Base-by-base conservation (phyloP, 352 stramenopile genomes). In the Peronospora tabacina region DNA sequence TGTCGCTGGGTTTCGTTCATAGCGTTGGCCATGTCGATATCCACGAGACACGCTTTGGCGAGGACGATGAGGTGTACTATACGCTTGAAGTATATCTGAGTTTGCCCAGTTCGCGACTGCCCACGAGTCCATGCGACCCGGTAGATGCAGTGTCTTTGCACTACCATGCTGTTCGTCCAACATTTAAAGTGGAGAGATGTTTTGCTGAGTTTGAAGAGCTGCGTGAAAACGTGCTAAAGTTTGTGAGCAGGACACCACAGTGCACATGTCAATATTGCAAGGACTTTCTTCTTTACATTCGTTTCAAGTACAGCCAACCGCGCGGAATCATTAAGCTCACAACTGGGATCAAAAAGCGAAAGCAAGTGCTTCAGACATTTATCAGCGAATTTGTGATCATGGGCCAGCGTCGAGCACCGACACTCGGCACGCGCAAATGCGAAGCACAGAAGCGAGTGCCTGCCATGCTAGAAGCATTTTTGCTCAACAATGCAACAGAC, bases 141-240 rank as follows among this genome's bases (percentile, higher is more conserved):
- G 43, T 24, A 6, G 32, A 55, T 17, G 28, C 33, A 7, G 34
- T 34, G 4, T 52, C 34, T 10, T 29, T 40, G 8, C 39, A 32
- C 0, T 26, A 46, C 3, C 41, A 50, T 12, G 37, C 48, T 28
- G 30, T 33, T 13, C 30, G 43, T 19, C 48, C 69, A 57, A 54
- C 69, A 22, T 80, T 68, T 40, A 67, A 66, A 26, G 58, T 82
- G 29, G 54, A 82, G 45, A 61, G 63, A 29, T 58, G 64, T 19
- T 85, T 80, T 48, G 68, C 69, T 4, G 66, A 82, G 7, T 85
- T 85, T 46, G 61, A 71, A 33, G 49, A 68, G 44, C 46, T 85
- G 28, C 67, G 69, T 20, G 41, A 70, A 33, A 61, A 81, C 9
- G 61, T 79, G 37, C 50, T 68, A 7, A 54, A 40, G 4, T 53